Conservation (phyloP, 2,329 filamentous ascomycete genomes). For the Nannizziopsis barbatae region DNA sequence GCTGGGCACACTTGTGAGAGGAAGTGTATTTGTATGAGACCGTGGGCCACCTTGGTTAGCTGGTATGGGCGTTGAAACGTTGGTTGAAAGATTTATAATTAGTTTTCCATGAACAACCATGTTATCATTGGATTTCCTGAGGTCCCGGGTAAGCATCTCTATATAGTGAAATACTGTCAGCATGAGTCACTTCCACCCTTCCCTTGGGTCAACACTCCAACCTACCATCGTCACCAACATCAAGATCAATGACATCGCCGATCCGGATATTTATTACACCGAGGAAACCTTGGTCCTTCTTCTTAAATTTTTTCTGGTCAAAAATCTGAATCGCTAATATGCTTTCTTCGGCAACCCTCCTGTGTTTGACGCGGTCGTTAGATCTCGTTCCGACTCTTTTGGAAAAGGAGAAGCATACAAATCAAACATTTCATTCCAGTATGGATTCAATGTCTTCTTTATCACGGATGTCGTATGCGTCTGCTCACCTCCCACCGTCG, state of each 20-base stretch:
- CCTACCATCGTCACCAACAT: conserved; percentile 78
- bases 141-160: conserved; percentile 95
- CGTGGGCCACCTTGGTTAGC: conserved; percentile 30
- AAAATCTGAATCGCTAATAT: conserved; percentile 98
- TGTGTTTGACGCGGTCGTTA: conserved; percentile 31
- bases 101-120: conserved; percentile 95
- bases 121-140: conserved; percentile 97
- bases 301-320: conserved; percentile 99
- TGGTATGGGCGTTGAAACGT: conserved; percentile 60
- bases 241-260: conserved; percentile 85
- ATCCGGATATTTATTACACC: conserved; percentile 96
- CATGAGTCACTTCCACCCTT: neutral
- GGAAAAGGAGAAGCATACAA: conserved; percentile 53
- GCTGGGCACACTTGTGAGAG: conserved; percentile 13
- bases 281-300: conserved; percentile 98
- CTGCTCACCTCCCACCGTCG: conserved; percentile 93
- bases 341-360: conserved; percentile 84
- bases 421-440: conserved; percentile 99
- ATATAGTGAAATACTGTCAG: conserved; percentile 1
- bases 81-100: conserved; percentile 91
- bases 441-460: conserved; percentile 96
- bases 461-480: conserved; percentile 96
- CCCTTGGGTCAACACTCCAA: neutral
- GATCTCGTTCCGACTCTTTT: neutral
- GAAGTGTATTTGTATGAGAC: conserved; percentile 17